Evolutionary conservation across 2,329 filamentous ascomycete genomes (phyloP).

Genomic region (Claviceps africana): DNA sequence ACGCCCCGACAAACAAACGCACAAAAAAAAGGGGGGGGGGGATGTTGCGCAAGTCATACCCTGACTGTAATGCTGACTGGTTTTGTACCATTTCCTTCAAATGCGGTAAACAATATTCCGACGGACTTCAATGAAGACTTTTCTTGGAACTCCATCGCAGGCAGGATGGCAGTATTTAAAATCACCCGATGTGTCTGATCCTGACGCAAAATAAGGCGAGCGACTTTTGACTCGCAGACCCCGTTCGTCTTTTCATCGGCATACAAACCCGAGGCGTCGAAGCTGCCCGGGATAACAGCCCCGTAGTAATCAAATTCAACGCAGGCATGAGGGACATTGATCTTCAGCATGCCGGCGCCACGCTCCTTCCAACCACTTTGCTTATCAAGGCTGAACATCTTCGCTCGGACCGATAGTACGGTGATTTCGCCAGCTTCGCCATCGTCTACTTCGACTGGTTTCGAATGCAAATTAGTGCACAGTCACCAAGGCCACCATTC

Average conservation of each 20-base stretch:
- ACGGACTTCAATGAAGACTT: constrained; percentile 60
- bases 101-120: constrained; percentile 51
- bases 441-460: constrained; percentile 56
- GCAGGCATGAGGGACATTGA: constrained; percentile 55
- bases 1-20: too few species aligned
- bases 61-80: constrained; percentile 47
- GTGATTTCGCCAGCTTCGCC: constrained; percentile 76
- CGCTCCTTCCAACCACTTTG: constrained; percentile 76
- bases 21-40: too few species aligned
- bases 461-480: not conserved
- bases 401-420: constrained; percentile 61
- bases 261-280: constrained; percentile 39
- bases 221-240: constrained; percentile 28
- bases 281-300: constrained; percentile 34
- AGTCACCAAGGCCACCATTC: not conserved
- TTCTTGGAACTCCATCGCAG: constrained; percentile 66
- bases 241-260: constrained; percentile 25
- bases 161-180: constrained; percentile 69
- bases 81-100: constrained; percentile 40
- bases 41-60: constrained; percentile 30
- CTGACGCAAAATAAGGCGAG: constrained; percentile 78
- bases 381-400: constrained; percentile 68
- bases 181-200: constrained; percentile 80
- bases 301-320: constrained; percentile 41
- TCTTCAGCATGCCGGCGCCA: constrained; percentile 68